These are phyloP conservation scores for Ceratocystis smalleyi DNA, from an alignment of 2,329 filamentous ascomycete genomes.

Conservation along the genomic window DNA sequence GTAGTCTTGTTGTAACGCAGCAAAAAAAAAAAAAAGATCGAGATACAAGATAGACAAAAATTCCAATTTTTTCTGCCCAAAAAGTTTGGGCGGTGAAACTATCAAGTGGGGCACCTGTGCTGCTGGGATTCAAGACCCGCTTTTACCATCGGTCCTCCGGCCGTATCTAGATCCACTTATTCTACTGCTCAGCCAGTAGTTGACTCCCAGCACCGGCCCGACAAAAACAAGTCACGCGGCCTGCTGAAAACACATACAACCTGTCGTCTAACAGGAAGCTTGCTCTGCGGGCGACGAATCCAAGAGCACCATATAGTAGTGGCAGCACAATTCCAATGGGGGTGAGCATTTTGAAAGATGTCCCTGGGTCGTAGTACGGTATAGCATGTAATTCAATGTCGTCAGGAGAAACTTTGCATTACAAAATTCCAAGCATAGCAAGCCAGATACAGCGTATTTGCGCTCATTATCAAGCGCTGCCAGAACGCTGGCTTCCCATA, in stretches of 20 bases:
- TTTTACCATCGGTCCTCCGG: neutral
- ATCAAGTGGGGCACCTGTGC: neutral
- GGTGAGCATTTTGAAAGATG: neutral
- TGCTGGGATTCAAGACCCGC: neutral
- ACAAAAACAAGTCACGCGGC: neutral
- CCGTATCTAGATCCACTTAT: neutral
- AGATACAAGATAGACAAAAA: conserved; percentile 17
- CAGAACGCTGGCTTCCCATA: neutral
- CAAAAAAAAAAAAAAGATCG: conserved; percentile 10
- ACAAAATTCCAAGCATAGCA: neutral
- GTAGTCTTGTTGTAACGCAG: neutral
- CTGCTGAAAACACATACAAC: neutral
- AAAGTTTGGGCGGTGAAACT: conserved; percentile 26
- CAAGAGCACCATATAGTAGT: too few relatives aligned
- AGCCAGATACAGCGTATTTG: neutral
- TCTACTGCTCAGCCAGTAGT: neutral
- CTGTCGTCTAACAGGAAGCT: too few relatives aligned
- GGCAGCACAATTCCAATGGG: too few relatives aligned
- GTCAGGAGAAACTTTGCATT: neutral
- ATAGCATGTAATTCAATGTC: neutral
- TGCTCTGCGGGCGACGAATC: too few relatives aligned
- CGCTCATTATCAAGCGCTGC: neutral
- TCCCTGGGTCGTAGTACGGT: neutral
- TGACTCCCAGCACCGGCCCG: neutral
- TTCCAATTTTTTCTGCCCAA: conserved; percentile 19